Conservation (phyloP, 345 rosid genomes). For the Camelina hispida region DNA sequence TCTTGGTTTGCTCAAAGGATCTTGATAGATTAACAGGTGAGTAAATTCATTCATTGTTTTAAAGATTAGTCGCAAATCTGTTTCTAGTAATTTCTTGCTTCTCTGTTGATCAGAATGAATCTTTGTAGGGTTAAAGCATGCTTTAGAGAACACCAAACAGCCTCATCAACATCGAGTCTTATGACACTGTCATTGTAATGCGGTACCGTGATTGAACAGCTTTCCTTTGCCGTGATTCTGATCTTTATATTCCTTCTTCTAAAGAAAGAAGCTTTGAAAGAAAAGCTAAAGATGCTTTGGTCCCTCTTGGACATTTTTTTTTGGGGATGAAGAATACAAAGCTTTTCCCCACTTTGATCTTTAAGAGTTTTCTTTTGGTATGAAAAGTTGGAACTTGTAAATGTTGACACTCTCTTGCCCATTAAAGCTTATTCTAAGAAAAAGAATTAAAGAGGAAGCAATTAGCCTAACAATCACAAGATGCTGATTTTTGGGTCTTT, state of each 20-base stretch:
- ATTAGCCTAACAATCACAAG: conserved; percentile 37
- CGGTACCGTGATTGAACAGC: conserved; percentile 30
- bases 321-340: conserved; percentile 34
- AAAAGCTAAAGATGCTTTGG: conserved; percentile 44
- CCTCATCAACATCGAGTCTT: neutral
- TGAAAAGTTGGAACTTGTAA: conserved; percentile 30
- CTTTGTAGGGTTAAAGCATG: conserved; percentile 2
- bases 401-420: conserved; percentile 25
- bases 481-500: conserved; percentile 40
- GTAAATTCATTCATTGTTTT: conserved; percentile 1
- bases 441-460: conserved; percentile 14
- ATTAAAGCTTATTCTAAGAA: conserved; percentile 27
- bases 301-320: conserved; percentile 32
- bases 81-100: conserved; percentile 11
- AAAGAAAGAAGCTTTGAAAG: conserved; percentile 36
- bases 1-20: conserved; percentile 1
- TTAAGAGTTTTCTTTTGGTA: conserved; percentile 9
- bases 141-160: conserved; percentile 16
- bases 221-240: conserved; percentile 34
- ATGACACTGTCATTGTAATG: conserved; percentile 7
- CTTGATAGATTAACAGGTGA: conserved; percentile 4
- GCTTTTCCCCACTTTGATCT: conserved; percentile 32
- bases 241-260: conserved; percentile 33
- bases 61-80: conserved; percentile 23
- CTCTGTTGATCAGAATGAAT: neutral